These are phyloP conservation scores for Diaporthe amygdali DNA, from an alignment of 2,329 filamentous ascomycete genomes.

Conservation along the genomic window DNA sequence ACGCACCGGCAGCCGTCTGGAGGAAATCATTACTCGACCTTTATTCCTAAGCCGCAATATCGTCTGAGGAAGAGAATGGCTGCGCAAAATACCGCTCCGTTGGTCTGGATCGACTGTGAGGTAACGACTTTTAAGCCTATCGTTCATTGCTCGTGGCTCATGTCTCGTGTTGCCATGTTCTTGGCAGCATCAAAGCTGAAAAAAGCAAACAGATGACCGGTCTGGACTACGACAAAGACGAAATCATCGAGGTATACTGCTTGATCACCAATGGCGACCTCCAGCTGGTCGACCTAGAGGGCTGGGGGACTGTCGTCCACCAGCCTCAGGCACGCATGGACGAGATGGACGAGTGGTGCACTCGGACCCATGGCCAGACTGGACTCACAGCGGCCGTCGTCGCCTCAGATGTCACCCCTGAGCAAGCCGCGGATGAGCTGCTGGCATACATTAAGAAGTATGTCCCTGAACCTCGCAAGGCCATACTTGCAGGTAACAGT, in stretches of 20 bases:
- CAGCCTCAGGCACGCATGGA: conserved; percentile 73
- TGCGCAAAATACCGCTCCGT: conserved; percentile 53
- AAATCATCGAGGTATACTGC: conserved; percentile 91
- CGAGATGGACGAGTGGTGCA: conserved; percentile 90
- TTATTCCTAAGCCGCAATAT: no score
- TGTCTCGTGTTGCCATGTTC: neutral
- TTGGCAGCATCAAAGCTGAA: conserved; percentile 10
- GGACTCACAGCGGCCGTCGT: conserved; percentile 82
- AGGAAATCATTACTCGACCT: neutral
- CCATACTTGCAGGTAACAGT: conserved; percentile 87
- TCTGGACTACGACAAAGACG: conserved; percentile 76
- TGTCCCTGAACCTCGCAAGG: conserved; percentile 70
- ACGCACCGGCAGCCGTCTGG: neutral
- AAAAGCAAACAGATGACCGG: conserved; percentile 81
- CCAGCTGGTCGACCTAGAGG: conserved; percentile 73
- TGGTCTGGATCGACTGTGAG: conserved; percentile 85
- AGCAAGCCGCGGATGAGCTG: conserved; percentile 73
- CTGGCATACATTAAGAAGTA: conserved; percentile 78
- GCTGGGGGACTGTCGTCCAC: conserved; percentile 83
- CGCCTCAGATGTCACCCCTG: conserved; percentile 72
- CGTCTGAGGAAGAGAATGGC: conserved; percentile 12
- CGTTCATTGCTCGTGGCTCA: neutral
- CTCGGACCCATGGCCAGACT: conserved; percentile 75
- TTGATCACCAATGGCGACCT: conserved; percentile 86
- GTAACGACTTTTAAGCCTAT: conserved; percentile 35